Evolutionary conservation across 305 asterid genomes (phyloP), one percentile per base, ranked within the genome.

Genomic region (Coffea humblotiana): DNA sequence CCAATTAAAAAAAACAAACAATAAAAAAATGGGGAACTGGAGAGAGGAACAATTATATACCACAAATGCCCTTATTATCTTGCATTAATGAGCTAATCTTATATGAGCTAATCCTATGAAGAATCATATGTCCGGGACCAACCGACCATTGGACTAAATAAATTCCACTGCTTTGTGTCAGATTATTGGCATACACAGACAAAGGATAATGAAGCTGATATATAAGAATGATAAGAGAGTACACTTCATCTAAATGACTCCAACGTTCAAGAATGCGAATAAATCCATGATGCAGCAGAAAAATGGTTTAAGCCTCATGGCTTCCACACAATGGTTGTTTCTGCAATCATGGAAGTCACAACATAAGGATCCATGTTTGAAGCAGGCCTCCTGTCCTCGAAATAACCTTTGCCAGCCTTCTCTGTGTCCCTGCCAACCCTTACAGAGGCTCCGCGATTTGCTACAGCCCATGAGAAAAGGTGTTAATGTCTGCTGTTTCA

Each of bases 351-450:
- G 48, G 92, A 88, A 45, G 98, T 90, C 64, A 90, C 97, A n/a
- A 86, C 78, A 61, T 90, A 92, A 0, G 97, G 97, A 78, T 92
- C 97, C 94, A 91, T 88, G 80, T 92, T 92, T 8, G 95, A 92
- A 6, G 97, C 94, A 0, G 97, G 97, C 87, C 95, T 86, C 72
- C 97, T 77, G 66, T 92, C 95, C 84, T 91, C 97, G 11, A 92
- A 92, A 29, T 92, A 92, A 0, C 95, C 97, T 71, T 91, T 91
- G 2, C 95, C 95, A 1, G 73, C 91, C 82, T 86, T 82, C 90
- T 92, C 97, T 10, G 96, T 93, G 10, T 93, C 98, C 87, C 98
- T 80, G 19, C 98, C 97, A 2, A 93, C 93, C 83, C 98, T 83
- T 58, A 93, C 86, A 2, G 98, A 93, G 11, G 98, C 97, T 72